Conservation (phyloP, 129 eudicot species). For the Oenanthe sinensis region DNA sequence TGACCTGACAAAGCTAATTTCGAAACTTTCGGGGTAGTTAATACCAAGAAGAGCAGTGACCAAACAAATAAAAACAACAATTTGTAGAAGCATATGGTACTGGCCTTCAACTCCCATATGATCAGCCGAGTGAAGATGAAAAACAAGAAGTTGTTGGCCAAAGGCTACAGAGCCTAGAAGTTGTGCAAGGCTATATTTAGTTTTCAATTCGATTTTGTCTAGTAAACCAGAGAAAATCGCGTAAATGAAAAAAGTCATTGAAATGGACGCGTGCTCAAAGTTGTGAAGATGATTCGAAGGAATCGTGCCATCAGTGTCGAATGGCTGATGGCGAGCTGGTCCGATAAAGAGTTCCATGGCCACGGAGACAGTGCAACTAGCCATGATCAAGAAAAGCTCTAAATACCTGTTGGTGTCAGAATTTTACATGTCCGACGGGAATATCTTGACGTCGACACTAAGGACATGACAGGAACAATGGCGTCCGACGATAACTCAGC, state of each 20-base stretch:
- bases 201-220: slow-evolving; percentile 44
- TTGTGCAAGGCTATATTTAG: slow-evolving; percentile 40
- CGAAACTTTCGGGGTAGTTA: slow-evolving; percentile 39
- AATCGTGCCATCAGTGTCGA: slow-evolving; percentile 65
- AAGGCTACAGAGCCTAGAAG: slow-evolving; percentile 54
- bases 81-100: slow-evolving; percentile 80
- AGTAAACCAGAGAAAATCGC: slow-evolving; percentile 50
- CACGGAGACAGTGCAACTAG: slow-evolving; percentile 36
- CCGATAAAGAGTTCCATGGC: slow-evolving; percentile 86
- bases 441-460: too few relatives aligned
- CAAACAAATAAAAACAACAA: slow-evolving; percentile 39
- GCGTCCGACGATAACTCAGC: too few relatives aligned
- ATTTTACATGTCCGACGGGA: too few relatives aligned
- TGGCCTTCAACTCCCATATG: slow-evolving; percentile 98
- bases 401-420: too few relatives aligned
- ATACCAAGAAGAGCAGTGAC: slow-evolving; percentile 59
- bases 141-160: slow-evolving; percentile 70
- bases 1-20: slow-evolving; percentile 56
- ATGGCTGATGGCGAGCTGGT: slow-evolving; percentile 64
- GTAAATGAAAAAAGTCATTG: slow-evolving; percentile 48
- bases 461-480: too few relatives aligned
- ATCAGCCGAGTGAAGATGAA: slow-evolving; percentile 88
- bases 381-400: slow-evolving; percentile 73
- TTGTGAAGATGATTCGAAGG: slow-evolving; percentile 85
- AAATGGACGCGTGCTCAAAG: slow-evolving; percentile 75